Evolutionary conservation across 176 grass and related monocot genomes (phyloP).

Genomic region (Leersia perrieri): DNA sequence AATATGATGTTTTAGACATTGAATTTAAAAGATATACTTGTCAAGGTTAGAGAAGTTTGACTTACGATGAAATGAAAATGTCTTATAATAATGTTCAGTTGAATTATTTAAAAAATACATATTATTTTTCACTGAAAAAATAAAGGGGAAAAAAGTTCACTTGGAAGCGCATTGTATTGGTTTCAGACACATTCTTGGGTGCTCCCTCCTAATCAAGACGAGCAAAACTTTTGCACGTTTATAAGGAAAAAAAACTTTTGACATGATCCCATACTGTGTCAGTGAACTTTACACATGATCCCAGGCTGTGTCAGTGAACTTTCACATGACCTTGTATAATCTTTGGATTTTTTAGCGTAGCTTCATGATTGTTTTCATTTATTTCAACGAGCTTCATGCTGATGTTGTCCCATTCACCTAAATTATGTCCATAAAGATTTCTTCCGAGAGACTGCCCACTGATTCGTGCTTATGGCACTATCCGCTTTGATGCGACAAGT

Average conservation of each 20-base stretch:
- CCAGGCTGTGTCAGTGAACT: too few species aligned
- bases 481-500: slow-evolving; percentile 70
- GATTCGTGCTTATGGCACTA: slow-evolving; percentile 84
- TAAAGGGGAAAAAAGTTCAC: background rate
- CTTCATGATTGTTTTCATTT: background rate
- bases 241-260: background rate
- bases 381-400: background rate
- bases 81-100: background rate
- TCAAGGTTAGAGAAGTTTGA: too few species aligned
- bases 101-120: background rate
- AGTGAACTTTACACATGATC: too few species aligned
- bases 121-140: background rate
- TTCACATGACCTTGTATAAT: background rate
- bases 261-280: too few species aligned
- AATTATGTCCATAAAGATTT: slow-evolving; percentile 45
- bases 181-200: background rate
- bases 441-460: slow-evolving; percentile 72
- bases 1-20: too few species aligned
- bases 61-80: background rate
- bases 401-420: background rate
- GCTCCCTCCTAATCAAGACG: background rate
- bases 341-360: background rate
- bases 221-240: background rate
- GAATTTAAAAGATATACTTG: too few species aligned
- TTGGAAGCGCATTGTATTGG: background rate